phyloP scores from a whole-genome alignment of 169 alveolate species.

The Plasmodium chabaudi region DNA sequence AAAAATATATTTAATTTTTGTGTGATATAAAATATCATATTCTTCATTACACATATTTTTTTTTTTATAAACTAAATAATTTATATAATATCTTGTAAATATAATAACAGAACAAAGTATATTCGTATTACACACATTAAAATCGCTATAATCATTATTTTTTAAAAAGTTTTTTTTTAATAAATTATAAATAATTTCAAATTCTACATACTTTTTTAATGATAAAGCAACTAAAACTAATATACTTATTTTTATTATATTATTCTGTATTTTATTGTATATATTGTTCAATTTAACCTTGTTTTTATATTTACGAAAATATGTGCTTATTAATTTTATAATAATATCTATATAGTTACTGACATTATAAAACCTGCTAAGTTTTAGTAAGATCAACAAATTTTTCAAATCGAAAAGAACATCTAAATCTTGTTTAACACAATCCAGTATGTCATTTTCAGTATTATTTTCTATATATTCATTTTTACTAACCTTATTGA shows the following conservation, averaged over 20 bases:
- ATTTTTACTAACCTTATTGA: background rate
- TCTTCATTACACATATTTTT: slow-evolving; percentile 61
- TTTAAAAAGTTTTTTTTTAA: slow-evolving; percentile 72
- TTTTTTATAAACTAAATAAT: slow-evolving; percentile 47
- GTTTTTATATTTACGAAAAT: slow-evolving; percentile 59
- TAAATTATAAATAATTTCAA: slow-evolving; percentile 73
- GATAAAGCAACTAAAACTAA: slow-evolving; percentile 56
- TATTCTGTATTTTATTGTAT: slow-evolving; percentile 29
- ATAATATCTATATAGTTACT: slow-evolving; percentile 48
- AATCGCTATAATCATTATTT: slow-evolving; percentile 12
- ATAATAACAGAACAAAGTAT: slow-evolving; percentile 20
- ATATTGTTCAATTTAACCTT: background rate
- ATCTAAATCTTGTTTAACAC: slow-evolving; percentile 15
- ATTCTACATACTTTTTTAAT: slow-evolving; percentile 67
- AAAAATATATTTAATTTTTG: slow-evolving; percentile 69
- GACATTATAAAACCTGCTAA: slow-evolving; percentile 66
- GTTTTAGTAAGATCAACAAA: slow-evolving; percentile 51
- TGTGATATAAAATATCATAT: slow-evolving; percentile 64
- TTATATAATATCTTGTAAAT: slow-evolving; percentile 60
- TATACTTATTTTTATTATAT: slow-evolving; percentile 58
- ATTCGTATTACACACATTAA: slow-evolving; percentile 3
- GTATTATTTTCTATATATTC: background rate
- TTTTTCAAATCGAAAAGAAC: slow-evolving; percentile 63
- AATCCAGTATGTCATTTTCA: background rate
- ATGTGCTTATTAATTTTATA: slow-evolving; percentile 41